These are phyloP conservation scores for Purpureocillium lavendulum DNA, from an alignment of 2,329 filamentous ascomycete genomes.

Conservation along the genomic window DNA sequence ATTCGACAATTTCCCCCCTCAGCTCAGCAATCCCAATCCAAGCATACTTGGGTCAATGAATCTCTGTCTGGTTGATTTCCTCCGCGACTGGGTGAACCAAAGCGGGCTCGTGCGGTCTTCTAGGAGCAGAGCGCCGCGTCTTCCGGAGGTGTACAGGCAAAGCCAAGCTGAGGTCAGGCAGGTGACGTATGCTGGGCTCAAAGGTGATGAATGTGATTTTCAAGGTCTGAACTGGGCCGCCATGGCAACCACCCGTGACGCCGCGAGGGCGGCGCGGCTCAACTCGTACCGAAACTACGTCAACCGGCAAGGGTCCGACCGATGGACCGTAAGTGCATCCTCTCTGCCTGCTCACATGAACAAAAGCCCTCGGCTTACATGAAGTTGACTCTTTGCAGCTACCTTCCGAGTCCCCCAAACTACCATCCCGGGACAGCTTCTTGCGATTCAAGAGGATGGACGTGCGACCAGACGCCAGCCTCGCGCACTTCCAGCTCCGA, in stretches of 20 bases:
- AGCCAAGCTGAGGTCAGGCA: constrained; percentile 11
- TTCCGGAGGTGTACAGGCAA: constrained; percentile 23
- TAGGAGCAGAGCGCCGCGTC: constrained; percentile 16
- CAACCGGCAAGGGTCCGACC: constrained; percentile 39
- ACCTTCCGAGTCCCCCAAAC: constrained; percentile 1
- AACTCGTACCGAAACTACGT: constrained; percentile 50
- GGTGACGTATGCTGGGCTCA: constrained; percentile 35
- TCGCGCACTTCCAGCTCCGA: constrained; percentile 60
- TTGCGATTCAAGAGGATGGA: constrained; percentile 52
- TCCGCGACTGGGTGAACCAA: constrained; percentile 38
- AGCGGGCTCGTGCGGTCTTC: constrained; percentile 15
- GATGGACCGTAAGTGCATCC: constrained; percentile 34
- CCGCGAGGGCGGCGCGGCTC: constrained; percentile 38
- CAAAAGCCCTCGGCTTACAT: no score
- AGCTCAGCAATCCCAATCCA: constrained; percentile 24
- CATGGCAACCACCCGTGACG: constrained; percentile 39
- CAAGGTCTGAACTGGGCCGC: constrained; percentile 52
- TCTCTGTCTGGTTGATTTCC: constrained; percentile 38
- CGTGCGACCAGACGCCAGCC: constrained; percentile 40
- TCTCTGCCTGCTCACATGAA: no score
- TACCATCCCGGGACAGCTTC: constrained; percentile 37
- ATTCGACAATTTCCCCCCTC: constrained; percentile 6
- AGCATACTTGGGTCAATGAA: constrained; percentile 39
- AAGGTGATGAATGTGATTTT: constrained; percentile 47
- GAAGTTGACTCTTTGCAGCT: no score